Conservation (phyloP, 768 basidiomycete species). For the Suillus sp. region DNA sequence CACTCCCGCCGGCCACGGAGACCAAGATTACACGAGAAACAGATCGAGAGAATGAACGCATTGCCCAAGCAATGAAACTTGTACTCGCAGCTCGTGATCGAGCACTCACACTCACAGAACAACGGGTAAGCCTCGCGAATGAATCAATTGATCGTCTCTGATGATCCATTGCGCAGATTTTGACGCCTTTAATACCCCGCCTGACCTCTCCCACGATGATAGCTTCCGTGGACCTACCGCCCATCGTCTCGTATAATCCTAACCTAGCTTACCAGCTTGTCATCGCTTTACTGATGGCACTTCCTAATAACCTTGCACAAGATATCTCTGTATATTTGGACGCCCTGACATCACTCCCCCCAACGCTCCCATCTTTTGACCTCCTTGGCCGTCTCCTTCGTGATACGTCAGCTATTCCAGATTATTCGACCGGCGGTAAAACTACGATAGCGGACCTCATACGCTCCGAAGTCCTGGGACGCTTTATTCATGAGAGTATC, state of each 20-base stretch:
- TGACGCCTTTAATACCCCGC: slow-evolving; percentile 50
- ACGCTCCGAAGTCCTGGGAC: slow-evolving; percentile 63
- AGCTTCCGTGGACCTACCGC: slow-evolving; percentile 66
- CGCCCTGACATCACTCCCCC: slow-evolving; percentile 65
- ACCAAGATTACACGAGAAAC: slow-evolving; percentile 44
- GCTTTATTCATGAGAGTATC: slow-evolving; percentile 71
- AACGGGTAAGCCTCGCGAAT: slow-evolving; percentile 48
- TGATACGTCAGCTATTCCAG: slow-evolving; percentile 54
- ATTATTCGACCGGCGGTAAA: slow-evolving; percentile 42
- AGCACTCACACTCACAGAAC: slow-evolving; percentile 73
- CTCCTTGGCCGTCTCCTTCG: slow-evolving; percentile 68
- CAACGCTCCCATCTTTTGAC: slow-evolving; percentile 73
- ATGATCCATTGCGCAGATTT: slow-evolving; percentile 38
- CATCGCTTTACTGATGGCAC: slow-evolving; percentile 52
- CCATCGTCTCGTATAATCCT: slow-evolving; percentile 69
- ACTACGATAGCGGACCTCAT: slow-evolving; percentile 69
- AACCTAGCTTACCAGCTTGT: slow-evolving; percentile 69
- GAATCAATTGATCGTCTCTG: not conserved
- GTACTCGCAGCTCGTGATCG: slow-evolving; percentile 70
- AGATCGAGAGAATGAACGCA: slow-evolving; percentile 57
- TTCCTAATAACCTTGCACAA: slow-evolving; percentile 29
- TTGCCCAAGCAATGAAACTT: slow-evolving; percentile 67
- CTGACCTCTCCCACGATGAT: slow-evolving; percentile 53
- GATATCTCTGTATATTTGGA: slow-evolving; percentile 58
- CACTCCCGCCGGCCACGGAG: slow-evolving; percentile 14